Base-by-base conservation (phyloP, 73 alveolate species). In the Tetrahymena elliotti region DNA sequence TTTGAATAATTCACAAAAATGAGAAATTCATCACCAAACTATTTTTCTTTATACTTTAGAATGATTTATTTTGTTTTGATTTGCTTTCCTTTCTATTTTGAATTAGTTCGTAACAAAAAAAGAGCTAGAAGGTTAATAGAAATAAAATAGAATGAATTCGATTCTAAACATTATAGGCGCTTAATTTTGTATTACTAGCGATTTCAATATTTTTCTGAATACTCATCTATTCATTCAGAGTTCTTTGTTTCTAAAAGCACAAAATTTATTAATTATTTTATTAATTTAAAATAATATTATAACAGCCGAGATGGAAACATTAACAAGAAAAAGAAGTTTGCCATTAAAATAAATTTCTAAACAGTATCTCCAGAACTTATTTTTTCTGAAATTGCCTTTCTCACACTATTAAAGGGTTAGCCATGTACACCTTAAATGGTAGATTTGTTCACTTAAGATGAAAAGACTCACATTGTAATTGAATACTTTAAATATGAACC, bases 311-410 rank as follows among this genome's bases (percentile, higher is more conserved):
- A 84, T 38, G 33, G 82, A 84, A 27, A 40, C 0, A 84, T 27
- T 27, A 68, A 94, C 82, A 94, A 94, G 38, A 88, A 37, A 16
- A 94, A 94, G 92, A 94, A 94, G 54, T 94, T 84, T 84, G 96
- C 96, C 34, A 94, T 94, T n/a, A 94, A 94, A 18, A 94, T 94
- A 24, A 94, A 94, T 52, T 94, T 94, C 39, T 41, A 94, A 18
- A 94, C 96, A 24, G 96, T 94, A 18, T 94, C 96, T 47, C 96
- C 96, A 33, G 96, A 94, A n/a, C 84, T 94, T 22, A 94, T 94
- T 16, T 94, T 94, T 53, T 94, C 96, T 47, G 96, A 94, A 94
- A 94, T 94, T 12, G 96, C 95, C 84, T 94, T 94, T 35, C 36
- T 94, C 31, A 94, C 93, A 94, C 93, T 94, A 88, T 35, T 88